Evolutionary conservation across 306 rosid species (phyloP), one percentile per base, ranked within the genome.

Genomic region (Cicer yamashitae): DNA sequence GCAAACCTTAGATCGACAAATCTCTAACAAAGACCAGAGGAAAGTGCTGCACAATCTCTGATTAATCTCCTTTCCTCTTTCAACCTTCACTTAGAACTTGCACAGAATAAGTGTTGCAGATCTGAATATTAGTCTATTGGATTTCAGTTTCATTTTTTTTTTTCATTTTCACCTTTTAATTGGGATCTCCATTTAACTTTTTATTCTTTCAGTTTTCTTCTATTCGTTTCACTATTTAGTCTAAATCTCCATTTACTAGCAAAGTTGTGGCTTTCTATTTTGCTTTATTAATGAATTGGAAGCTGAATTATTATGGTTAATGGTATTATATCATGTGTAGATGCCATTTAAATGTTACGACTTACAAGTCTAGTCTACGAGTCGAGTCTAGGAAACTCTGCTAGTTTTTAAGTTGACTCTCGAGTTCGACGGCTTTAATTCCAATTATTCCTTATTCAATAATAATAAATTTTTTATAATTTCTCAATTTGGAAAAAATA

Each of bases 191-290:
- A 8, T 56, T 56, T 56, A 56, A 56, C 57, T n/a, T 14, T 51
- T 50, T 50, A 50, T 50, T 50, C 56, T 50, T n/a, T 50, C 56
- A 13, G 56, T 50, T 50, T 51, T n/a, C n/a, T 51, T 51, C 20
- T 51, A 14, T n/a, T 7, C n/a, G 17, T 51, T 51, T 14, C 18
- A 14, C n/a, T 7, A 51, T 51, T n/a, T 13, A 51, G 20, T 52
- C 22, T 52, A 7, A 9, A 43, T 43, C 37, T 30, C 37, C 37
- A 30, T 52, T 52, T 6, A 52, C 15, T 52, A 52, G 10, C 52
- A 47, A 47, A 13, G 7, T 50, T 54, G 12, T 18, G 25, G 6
- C 15, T 54, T 17, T 1, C 60, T 17, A 50, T 54, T 17, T 56
- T 20, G 62, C 38, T 52, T 52, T 14, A 7, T 14, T 14, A 51